Evolutionary conservation across 1,284 basidiomycete species (phyloP), one percentile per base, ranked within the genome.

Genomic region (Heterobasidion parviporum): DNA sequence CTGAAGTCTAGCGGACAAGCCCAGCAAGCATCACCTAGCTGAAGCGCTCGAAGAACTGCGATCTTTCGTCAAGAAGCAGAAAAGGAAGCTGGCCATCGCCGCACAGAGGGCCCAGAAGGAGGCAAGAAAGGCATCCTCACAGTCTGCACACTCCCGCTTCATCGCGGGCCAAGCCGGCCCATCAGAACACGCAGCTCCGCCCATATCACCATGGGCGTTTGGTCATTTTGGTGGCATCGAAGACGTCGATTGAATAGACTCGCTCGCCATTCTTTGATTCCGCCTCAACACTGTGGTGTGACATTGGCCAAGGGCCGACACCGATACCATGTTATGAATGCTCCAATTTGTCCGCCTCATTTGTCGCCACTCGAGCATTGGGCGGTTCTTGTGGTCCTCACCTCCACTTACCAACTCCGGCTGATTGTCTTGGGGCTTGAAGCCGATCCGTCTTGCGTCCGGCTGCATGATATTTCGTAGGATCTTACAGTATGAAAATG

Each of bases 21-120:
- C 79, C 1, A 77, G 74, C 54, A 84, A 80, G 59, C 64, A 63
- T n/a, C 69, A 81, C 57, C 65, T 84, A 35, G 64, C 68, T 20
- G 81, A 81, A 10, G 82, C 74, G 1, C 65, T 86, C 20, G 74
- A 77, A 32, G 65, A 68, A 0, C 64, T 85, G 8, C 68, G 70
- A 7, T 62, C 68, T 0, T 86, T 85, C 63, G 75, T 74, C 50
- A 78, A 79, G 60, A 58, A 65, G 3, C 81, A 86, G 61, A 67
- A 73, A 33, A 73, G 77, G 60, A 75, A 69, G 45, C 56, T 70
- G 12, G 38, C 51, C 9, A 18, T 54, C 34, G 44, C n/a, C 38
- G 43, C 16, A 38, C 15, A 53, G 6, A 63, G 59, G 46, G 61
- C 59, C 33, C 62, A 63, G 53, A 59, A 53, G 48, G 44, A n/a